Evolutionary conservation across 768 basidiomycete genomes (phyloP).

Genomic region (Sarcodon aspratus): DNA sequence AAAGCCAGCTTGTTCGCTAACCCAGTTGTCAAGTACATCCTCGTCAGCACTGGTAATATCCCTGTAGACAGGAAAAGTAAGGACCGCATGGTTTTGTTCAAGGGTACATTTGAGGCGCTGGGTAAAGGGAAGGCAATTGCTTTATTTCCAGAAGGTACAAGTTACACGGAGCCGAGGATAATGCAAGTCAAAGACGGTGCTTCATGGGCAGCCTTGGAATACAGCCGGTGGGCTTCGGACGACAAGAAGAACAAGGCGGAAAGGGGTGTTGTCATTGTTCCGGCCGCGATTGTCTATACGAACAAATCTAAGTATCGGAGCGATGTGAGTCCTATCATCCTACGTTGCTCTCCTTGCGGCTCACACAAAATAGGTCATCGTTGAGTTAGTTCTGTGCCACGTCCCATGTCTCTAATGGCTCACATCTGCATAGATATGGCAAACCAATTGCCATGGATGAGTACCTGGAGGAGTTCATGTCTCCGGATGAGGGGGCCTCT

Average conservation of each 20-base stretch:
- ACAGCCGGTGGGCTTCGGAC: conserved; percentile 64
- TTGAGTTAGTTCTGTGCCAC: conserved; percentile 41
- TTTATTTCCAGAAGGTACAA: conserved; percentile 89
- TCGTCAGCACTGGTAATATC: conserved; percentile 90
- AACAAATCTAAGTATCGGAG: conserved; percentile 95
- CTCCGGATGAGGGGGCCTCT: conserved; percentile 50
- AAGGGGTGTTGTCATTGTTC: conserved; percentile 56
- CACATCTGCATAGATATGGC: conserved; percentile 50
- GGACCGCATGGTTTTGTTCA: conserved; percentile 82
- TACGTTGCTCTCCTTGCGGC: conserved; percentile 1
- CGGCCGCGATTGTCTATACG: conserved; percentile 86
- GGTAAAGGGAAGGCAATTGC: conserved; percentile 76
- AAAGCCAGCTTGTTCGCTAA: conserved; percentile 84
- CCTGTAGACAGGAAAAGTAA: conserved; percentile 93
- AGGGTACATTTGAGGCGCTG: conserved; percentile 81
- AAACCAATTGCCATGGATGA: conserved; percentile 64
- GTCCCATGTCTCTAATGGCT: not conserved
- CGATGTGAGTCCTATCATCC: conserved; percentile 38
- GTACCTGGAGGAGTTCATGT: conserved; percentile 71
- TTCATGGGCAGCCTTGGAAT: conserved; percentile 92
- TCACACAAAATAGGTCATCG: conserved; percentile 39
- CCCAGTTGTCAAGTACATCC: conserved; percentile 58
- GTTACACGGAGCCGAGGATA: conserved; percentile 88
- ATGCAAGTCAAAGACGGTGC: conserved; percentile 92
- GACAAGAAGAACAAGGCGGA: conserved; percentile 31